Evolutionary conservation across 73 alveolate genomes (phyloP), one percentile per base, ranked within the genome.

Genomic region (Paraurostyla sp.): DNA sequence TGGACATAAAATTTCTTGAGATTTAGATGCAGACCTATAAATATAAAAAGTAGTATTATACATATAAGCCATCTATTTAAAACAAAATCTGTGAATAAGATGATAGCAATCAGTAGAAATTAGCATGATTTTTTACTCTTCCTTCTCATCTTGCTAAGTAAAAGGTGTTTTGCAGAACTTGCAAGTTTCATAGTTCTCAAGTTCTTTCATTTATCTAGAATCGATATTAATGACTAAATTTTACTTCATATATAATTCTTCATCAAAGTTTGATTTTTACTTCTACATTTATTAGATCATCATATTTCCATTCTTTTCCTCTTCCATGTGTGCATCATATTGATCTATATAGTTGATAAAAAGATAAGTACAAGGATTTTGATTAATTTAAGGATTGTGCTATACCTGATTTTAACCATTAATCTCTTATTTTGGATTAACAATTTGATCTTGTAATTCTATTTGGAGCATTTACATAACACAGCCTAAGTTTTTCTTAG

Each of bases 1-100:
- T n/a, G 88, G 90, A 65, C 97, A 92, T 63, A 68, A 81, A 69
- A 92, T 83, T 38, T 40, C 36, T 50, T 59, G 29, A 35, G 71
- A 81, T 2, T 56, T 58, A 2, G 86, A 48, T 16, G 86, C 86
- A 29, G 51, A 49, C 3, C 71, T 48, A 73, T 15, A 69, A 15
- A 11, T 7, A 29, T 71, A 36, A 87, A n/a, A n/a, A n/a, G n/a
- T n/a, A n/a, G n/a, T n/a, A n/a, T n/a, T n/a, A 76, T 86, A 88
- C 87, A 59, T 87, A 87, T 41, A 78, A 69, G 82, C 82, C 6
- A 65, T 36, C 13, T 20, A 0, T 11, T 4, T 51, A 38, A 90
- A 54, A 51, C 95, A 90, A 49, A 40, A 41, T 69, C 20, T 49
- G 69, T 86, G 90, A 3, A 69, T 52, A 45, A 46, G 50, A 60